Evolutionary conservation across 495 filamentous ascomycete genomes (phyloP), one percentile per base, ranked within the genome.

Genomic region (Elaphomyces granulatus): DNA sequence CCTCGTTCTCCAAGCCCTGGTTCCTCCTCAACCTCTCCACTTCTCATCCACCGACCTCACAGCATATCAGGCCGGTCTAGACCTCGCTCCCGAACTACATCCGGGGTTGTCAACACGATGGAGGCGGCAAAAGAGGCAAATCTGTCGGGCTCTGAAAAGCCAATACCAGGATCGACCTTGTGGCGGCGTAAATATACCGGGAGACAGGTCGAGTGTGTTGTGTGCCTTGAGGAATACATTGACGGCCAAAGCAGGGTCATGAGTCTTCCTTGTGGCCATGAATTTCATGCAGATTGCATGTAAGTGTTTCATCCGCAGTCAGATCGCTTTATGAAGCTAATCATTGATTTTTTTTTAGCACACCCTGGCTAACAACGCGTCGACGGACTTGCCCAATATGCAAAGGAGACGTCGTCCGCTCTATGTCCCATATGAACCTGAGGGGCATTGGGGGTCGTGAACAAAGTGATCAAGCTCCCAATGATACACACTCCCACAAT

Each of bases 211-310:
- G 90, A 96, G 56, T 98, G 90, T 53, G 90, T 94, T n/a, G 87
- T 98, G 17, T 98, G 90, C 46, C 64, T 96, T 36, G 90, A 98
- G 59, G 92, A 98, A 51, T 98, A 96, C 56, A 67, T 94, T 14
- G 92, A 95, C 56, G 88, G 90, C 20, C 77, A 96, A 49, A 94
- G 86, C 54, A 67, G 75, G 42, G 92, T 98, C 14, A 98, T 98
- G 90, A 94, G 83, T 47, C 63, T 98, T 37, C 90, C 90, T n/a
- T 98, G 90, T 60, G 90, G 90, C 16, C 90, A 98, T 54, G 90
- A 98, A 52, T 98, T 98, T 58, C 90, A 98, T 56, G 88, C 68
- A 26, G 87, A 90, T 50, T 98, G 90, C 87, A 96, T 98, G 87
- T 95, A 70, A 81, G 88, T 80, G 23, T 35, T n/a, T n/a, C n/a